phyloP scores from a whole-genome alignment of 371 early-diverging fungal species.

The Mucor sp. region DNA sequence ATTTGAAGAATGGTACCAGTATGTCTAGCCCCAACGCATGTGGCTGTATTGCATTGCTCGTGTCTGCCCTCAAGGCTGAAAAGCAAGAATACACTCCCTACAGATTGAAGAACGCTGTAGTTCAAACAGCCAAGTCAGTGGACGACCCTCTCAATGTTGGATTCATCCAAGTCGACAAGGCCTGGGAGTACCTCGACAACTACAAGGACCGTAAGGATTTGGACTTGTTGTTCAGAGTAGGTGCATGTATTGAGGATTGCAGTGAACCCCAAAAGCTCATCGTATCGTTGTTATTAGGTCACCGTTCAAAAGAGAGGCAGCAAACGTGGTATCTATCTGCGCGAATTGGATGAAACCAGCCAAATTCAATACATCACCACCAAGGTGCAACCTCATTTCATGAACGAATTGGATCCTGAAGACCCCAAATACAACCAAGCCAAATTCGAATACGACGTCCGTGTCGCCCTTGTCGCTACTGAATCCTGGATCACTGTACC shows the following conservation, averaged over 20 bases:
- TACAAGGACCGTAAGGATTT: constrained; percentile 60
- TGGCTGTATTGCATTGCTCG: constrained; percentile 81
- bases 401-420: constrained; percentile 64
- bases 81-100: constrained; percentile 76
- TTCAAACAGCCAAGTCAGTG: constrained; percentile 72
- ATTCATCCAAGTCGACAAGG: constrained; percentile 86
- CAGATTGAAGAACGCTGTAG: constrained; percentile 78
- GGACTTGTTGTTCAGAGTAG: constrained; percentile 70
- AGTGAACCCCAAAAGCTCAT: no score
- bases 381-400: constrained; percentile 75
- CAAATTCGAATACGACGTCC: constrained; percentile 79
- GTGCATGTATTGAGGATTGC: background rate
- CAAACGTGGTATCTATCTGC: constrained; percentile 86
- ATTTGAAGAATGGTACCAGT: constrained; percentile 92
- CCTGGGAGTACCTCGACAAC: constrained; percentile 79
- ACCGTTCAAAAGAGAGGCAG: constrained; percentile 34
- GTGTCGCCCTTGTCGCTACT: constrained; percentile 73
- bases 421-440: constrained; percentile 61
- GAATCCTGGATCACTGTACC: constrained; percentile 84
- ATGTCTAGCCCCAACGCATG: constrained; percentile 94
- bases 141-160: constrained; percentile 82
- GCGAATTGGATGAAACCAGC: constrained; percentile 77
- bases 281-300: constrained; percentile 27
- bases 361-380: constrained; percentile 61
- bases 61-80: constrained; percentile 80